Evolutionary conservation across 108 stramenopile genomes (phyloP).

Genomic region (Pseudonitzschia multistriata): DNA sequence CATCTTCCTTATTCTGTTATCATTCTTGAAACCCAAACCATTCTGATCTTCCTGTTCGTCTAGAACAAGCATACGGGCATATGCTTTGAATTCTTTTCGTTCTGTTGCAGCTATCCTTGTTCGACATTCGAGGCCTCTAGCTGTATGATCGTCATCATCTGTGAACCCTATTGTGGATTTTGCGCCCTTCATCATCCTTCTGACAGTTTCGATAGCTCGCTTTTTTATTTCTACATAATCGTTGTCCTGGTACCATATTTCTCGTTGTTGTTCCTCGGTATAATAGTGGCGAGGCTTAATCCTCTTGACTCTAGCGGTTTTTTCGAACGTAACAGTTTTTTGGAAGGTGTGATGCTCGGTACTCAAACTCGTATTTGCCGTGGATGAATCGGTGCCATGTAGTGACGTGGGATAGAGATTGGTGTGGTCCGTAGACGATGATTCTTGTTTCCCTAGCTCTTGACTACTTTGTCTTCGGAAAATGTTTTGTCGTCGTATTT

Average conservation of each 20-base stretch:
- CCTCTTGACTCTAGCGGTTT: conserved; percentile 13
- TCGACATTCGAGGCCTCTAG: conserved; percentile 13
- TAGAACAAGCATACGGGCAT: conserved; percentile 10
- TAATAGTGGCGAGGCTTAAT: background rate
- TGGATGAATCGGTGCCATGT: background rate
- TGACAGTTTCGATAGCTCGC: background rate
- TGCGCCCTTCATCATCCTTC: conserved; percentile 7
- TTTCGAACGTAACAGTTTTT: background rate
- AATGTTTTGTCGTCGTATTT: background rate
- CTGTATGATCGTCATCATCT: conserved; percentile 4
- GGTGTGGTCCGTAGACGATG: background rate
- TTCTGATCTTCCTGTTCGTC: conserved; percentile 13
- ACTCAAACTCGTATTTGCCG: background rate
- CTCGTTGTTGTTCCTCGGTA: background rate
- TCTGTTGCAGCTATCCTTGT: background rate
- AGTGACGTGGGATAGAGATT: background rate
- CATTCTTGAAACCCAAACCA: background rate
- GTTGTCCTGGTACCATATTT: conserved; percentile 7
- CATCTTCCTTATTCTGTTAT: background rate
- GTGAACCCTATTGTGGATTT: background rate
- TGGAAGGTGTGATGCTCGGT: background rate
- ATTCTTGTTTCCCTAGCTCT: background rate
- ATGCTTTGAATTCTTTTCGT: conserved; percentile 11
- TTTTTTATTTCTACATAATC: conserved; percentile 5
- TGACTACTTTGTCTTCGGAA: background rate